Conservation (phyloP, 805 yeast genomes). For the Metschnikowia aberdeeniae region DNA sequence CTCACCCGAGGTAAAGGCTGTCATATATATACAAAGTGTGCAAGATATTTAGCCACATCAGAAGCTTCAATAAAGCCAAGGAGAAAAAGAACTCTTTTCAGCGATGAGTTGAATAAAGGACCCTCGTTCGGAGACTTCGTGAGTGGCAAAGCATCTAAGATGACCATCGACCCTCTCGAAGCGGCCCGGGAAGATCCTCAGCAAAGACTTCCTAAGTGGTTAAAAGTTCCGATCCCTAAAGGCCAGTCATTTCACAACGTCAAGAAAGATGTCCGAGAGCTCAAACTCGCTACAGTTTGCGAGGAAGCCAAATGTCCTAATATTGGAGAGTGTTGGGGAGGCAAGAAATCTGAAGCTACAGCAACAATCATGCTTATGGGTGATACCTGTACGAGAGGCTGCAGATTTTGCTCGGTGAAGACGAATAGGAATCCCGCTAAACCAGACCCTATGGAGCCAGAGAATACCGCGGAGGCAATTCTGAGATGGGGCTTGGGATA, state of each 20-base stretch:
- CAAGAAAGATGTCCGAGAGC: conserved; percentile 81
- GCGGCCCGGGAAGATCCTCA: conserved; percentile 64
- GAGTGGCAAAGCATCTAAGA: conserved; percentile 69
- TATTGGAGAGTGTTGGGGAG: conserved; percentile 99
- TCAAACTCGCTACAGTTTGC: conserved; percentile 91
- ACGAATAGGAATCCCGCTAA: conserved; percentile 83
- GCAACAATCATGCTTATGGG: conserved; percentile 98
- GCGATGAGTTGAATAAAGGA: conserved; percentile 71
- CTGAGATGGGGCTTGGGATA: conserved; percentile 98
- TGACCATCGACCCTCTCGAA: conserved; percentile 70
- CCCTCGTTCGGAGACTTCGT: conserved; percentile 94
- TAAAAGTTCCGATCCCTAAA: conserved; percentile 94
- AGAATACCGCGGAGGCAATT: conserved; percentile 95
- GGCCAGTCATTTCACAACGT: conserved; percentile 79
- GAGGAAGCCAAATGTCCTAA: conserved; percentile 99
- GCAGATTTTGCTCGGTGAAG: conserved; percentile 95
- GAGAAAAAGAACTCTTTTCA: conserved; percentile 55
- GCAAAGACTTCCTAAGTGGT: conserved; percentile 84
- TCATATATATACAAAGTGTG: background rate
- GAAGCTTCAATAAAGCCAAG: conserved; percentile 23
- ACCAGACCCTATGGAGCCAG: conserved; percentile 95
- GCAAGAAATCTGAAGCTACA: conserved; percentile 87
- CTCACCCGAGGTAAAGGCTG: background rate
- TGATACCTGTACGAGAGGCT: conserved; percentile 99
- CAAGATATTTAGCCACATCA: conserved; percentile 13